These are phyloP conservation scores for Lentinula detonsa DNA, from an alignment of 768 basidiomycete species.

Conservation along the genomic window DNA sequence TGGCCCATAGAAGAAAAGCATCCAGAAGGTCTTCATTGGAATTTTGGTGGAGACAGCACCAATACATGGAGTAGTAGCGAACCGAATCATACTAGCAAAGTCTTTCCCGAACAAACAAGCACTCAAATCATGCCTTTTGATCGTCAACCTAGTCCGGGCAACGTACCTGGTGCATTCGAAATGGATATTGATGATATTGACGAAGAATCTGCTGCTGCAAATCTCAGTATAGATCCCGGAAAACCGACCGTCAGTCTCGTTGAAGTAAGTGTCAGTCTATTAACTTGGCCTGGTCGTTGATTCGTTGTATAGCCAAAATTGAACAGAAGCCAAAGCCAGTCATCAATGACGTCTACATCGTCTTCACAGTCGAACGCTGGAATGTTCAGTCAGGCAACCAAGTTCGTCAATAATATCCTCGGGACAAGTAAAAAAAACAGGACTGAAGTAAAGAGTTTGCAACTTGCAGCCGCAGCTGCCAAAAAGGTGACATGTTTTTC, in stretches of 20 bases:
- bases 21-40: conserved; percentile 52
- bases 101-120: conserved; percentile 24
- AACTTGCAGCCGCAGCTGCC: conserved; percentile 75
- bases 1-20: conserved; percentile 72
- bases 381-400: conserved; percentile 66
- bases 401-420: conserved; percentile 60
- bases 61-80: conserved; percentile 60
- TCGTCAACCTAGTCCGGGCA: conserved; percentile 6
- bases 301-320: conserved; percentile 17
- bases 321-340: conserved; percentile 44
- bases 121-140: conserved; percentile 3
- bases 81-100: conserved; percentile 52
- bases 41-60: conserved; percentile 64
- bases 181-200: conserved; percentile 31
- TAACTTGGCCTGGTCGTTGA: conserved; percentile 2
- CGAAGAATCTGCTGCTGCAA: conserved; percentile 33
- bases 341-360: conserved; percentile 46
- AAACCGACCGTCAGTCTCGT: conserved; percentile 32
- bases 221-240: conserved; percentile 30
- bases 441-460: conserved; percentile 74
- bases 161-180: conserved; percentile 25
- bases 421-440: conserved; percentile 68
- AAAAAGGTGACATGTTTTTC: conserved; percentile 62
- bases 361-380: conserved; percentile 49
- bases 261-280: conserved; percentile 30